A percentile compares a stretch with the other conserved stretches of the same genome.
These are phyloP conservation scores for Cercospora sp. DNA, from an alignment of 2,329 filamentous ascomycete genomes.

Conservation along the genomic window DNA sequence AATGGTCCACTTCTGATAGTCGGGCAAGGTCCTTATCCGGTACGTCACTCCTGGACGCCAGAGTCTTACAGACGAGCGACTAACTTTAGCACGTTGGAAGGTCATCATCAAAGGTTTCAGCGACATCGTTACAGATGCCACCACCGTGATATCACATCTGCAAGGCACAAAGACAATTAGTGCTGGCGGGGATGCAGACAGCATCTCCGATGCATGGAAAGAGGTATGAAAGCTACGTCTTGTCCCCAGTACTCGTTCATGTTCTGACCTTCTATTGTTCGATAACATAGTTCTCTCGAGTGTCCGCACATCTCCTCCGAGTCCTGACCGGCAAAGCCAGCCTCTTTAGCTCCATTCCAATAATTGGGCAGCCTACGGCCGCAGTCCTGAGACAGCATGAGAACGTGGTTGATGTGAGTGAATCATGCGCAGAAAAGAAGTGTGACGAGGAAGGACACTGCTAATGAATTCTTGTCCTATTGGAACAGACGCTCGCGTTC, in stretches of 20 bases:
- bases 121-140: background rate
- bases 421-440: background rate
- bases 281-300: background rate
- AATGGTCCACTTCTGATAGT: background rate
- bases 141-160: background rate
- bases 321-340: background rate
- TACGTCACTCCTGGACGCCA: background rate
- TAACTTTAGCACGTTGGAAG: background rate
- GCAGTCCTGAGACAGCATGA: background rate
- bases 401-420: background rate
- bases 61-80: background rate
- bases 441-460: background rate
- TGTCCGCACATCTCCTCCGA: background rate
- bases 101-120: background rate
- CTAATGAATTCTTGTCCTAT: background rate
- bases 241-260: background rate
- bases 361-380: background rate
- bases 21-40: background rate
- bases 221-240: background rate
- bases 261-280: background rate
- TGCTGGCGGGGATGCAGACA: background rate
- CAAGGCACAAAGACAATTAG: background rate
- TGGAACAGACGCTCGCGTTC: background rate
- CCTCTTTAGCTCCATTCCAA: background rate
- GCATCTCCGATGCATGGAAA: background rate